Conservation (phyloP, 441 rosid species). For the Pelargonium australe region DNA sequence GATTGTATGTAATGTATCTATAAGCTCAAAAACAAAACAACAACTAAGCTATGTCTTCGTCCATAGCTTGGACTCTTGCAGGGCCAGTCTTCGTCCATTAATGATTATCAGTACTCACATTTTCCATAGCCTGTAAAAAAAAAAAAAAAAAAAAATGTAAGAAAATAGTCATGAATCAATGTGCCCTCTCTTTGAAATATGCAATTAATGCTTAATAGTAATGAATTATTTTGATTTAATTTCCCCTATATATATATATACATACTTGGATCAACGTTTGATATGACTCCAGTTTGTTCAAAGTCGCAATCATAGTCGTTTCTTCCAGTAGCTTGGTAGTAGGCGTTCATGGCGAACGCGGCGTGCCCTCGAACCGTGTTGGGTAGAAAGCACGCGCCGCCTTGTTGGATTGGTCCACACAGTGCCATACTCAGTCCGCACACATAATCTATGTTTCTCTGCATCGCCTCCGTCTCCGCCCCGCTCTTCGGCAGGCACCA, state of each 20-base stretch:
- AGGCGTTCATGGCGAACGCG: constrained; percentile 61
- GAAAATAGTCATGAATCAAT: too few species aligned
- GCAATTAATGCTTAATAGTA: too few species aligned
- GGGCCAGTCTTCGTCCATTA: too few species aligned
- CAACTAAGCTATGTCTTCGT: too few species aligned
- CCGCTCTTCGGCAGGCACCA: constrained; percentile 53
- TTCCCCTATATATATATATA: background rate
- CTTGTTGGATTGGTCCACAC: constrained; percentile 42
- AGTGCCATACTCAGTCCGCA: constrained; percentile 45
- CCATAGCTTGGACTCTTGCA: too few species aligned
- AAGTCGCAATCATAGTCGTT: constrained; percentile 47
- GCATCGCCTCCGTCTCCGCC: constrained; percentile 43
- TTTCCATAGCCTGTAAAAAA: too few species aligned
- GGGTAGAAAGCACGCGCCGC: constrained; percentile 49
- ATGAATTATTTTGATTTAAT: too few species aligned
- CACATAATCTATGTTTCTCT: constrained; percentile 60
- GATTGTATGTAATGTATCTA: too few species aligned
- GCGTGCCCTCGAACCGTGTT: constrained; percentile 60
- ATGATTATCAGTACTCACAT: too few species aligned
- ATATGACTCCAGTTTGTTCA: constrained; percentile 40
- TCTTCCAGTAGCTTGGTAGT: constrained; percentile 46
- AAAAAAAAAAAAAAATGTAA: too few species aligned
- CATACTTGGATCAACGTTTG: constrained; percentile 38
- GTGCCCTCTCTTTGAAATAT: too few species aligned
- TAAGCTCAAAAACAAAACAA: too few species aligned